Conservation (phyloP, 2,329 filamentous ascomycete species). For the Fusarium graminum region DNA sequence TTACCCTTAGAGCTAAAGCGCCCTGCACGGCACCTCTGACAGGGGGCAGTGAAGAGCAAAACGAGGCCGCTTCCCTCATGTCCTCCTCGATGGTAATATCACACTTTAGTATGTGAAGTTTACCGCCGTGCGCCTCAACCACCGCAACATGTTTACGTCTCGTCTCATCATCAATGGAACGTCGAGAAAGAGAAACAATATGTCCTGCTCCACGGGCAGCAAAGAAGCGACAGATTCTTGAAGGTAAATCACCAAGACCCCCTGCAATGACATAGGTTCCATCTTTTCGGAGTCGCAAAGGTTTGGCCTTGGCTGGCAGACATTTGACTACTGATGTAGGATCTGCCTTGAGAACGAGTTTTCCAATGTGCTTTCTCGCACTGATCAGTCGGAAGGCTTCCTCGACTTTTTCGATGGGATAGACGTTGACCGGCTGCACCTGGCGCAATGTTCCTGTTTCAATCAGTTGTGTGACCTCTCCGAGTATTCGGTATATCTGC, state of each 20-base stretch:
- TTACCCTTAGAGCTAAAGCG: slow-evolving; percentile 6
- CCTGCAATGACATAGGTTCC: slow-evolving; percentile 8
- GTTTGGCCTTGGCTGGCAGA: background rate
- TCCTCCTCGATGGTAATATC: slow-evolving; percentile 10
- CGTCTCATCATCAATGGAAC: slow-evolving; percentile 9
- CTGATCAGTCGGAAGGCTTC: slow-evolving; percentile 7
- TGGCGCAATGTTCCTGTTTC: background rate
- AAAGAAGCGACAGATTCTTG: slow-evolving; percentile 9
- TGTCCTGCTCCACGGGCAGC: slow-evolving; percentile 16
- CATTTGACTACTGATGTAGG: slow-evolving; percentile 7
- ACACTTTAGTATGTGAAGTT: slow-evolving; percentile 3
- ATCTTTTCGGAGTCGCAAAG: slow-evolving; percentile 1
- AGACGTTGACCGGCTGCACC: background rate
- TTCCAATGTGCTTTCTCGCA: slow-evolving; percentile 9
- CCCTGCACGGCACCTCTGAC: slow-evolving; percentile 11
- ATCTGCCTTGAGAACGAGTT: background rate
- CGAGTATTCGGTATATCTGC: background rate
- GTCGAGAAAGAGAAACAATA: slow-evolving; percentile 13
- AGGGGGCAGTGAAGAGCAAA: background rate
- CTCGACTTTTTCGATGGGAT: slow-evolving; percentile 3
- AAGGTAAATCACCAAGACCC: slow-evolving; percentile 8
- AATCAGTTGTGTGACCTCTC: background rate
- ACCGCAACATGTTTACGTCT: background rate
- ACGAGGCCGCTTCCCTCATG: slow-evolving; percentile 1
- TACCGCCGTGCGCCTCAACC: slow-evolving; percentile 2